These are phyloP conservation scores for Ceratobasidium papillatum DNA, from an alignment of 1,284 basidiomycete genomes.

Conservation along the genomic window DNA sequence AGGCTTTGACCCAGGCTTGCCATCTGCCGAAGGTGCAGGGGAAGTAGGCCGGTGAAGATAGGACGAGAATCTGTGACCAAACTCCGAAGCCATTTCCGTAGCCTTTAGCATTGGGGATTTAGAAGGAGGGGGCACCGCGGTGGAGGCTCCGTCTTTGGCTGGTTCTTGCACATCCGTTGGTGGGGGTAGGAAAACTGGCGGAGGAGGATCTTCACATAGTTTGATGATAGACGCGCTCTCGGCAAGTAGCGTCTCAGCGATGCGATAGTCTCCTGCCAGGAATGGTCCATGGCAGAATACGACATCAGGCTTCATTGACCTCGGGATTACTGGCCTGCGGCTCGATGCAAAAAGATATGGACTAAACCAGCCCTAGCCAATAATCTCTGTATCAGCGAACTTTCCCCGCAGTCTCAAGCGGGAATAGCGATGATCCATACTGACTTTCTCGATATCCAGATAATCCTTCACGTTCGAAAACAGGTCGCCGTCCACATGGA, in stretches of 20 bases:
- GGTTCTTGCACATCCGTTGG: not conserved
- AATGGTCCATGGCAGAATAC: constrained; percentile 74
- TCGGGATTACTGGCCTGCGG: constrained; percentile 59
- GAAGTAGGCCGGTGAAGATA: constrained; percentile 57
- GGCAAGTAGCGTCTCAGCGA: constrained; percentile 54
- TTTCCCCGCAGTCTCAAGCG: not conserved
- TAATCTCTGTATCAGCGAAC: not conserved
- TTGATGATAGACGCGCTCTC: constrained; percentile 64
- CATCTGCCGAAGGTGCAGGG: constrained; percentile 62
- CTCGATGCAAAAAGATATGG: constrained; percentile 71
- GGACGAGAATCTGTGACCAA: constrained; percentile 43
- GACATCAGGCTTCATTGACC: constrained; percentile 69
- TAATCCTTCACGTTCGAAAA: constrained; percentile 72
- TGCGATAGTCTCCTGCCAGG: constrained; percentile 50
- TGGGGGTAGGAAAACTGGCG: constrained; percentile 45
- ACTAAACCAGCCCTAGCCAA: constrained; percentile 54
- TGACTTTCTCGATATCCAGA: constrained; percentile 62
- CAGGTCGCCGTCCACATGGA: constrained; percentile 65
- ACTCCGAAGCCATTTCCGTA: constrained; percentile 17
- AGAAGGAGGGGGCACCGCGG: constrained; percentile 43
- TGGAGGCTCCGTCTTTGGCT: constrained; percentile 34
- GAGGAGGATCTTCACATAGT: constrained; percentile 55
- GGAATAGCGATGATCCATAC: constrained; percentile 55
- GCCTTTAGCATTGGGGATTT: constrained; percentile 32
- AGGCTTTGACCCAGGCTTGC: constrained; percentile 45